Conservation (phyloP, 2,329 filamentous ascomycete genomes). For the Teratosphaeria gauchensis region DNA sequence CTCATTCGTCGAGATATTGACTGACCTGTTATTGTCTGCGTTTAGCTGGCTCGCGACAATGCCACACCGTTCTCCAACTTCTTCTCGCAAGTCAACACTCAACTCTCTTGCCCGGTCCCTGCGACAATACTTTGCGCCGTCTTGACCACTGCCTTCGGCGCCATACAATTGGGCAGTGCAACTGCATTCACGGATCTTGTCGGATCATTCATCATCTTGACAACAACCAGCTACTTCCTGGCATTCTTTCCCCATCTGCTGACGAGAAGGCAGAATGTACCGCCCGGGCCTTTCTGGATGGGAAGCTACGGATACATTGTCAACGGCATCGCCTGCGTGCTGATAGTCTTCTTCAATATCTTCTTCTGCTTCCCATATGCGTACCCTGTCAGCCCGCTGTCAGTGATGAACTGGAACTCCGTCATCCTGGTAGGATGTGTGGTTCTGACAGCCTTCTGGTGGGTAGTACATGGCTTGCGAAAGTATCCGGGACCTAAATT, state of each 20-base stretch:
- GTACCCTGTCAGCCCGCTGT: constrained; percentile 17
- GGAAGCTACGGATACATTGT: constrained; percentile 22
- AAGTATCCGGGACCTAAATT: constrained; percentile 46
- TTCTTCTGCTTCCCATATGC: constrained; percentile 28
- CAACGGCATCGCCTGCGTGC: constrained; percentile 23
- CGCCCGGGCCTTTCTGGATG: constrained; percentile 28
- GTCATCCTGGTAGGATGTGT: constrained; percentile 44
- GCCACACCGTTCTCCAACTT: constrained; percentile 48
- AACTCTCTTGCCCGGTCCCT: constrained; percentile 49
- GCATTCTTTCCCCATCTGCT: constrained; percentile 28
- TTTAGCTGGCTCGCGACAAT: constrained; percentile 46
- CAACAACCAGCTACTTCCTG: constrained; percentile 25
- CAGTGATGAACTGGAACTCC: constrained; percentile 35
- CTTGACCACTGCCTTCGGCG: constrained; percentile 37
- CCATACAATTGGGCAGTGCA: constrained; percentile 22
- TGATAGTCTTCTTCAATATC: constrained; percentile 28
- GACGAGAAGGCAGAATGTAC: constrained; percentile 22
- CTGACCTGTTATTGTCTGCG: no score
- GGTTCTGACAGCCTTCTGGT: constrained; percentile 41
- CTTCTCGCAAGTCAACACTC: constrained; percentile 45
- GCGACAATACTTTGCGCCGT: constrained; percentile 47
- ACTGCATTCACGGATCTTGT: constrained; percentile 28
- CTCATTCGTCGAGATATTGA: constrained; percentile 5
- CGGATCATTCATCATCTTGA: constrained; percentile 28
- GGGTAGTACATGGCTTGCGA: constrained; percentile 37